These are phyloP conservation scores for Globisporangium ultimum DNA, from an alignment of 352 stramenopile genomes.

Conservation along the genomic window DNA sequence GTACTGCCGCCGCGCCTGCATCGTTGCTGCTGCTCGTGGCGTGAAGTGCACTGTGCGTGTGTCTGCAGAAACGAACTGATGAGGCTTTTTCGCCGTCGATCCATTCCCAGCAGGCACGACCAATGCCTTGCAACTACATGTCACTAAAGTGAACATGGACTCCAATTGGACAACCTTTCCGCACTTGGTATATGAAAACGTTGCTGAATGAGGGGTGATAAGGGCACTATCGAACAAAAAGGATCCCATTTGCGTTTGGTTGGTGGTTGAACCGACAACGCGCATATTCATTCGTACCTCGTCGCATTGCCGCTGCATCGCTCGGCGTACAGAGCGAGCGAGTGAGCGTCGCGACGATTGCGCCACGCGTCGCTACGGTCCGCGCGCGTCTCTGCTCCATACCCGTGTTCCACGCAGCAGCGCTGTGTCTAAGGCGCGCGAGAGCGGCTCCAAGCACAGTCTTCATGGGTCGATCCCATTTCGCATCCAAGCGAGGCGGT, in stretches of 20 bases:
- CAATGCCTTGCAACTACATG: background rate
- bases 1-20: slow-evolving; percentile 11
- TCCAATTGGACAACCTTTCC: slow-evolving; percentile 2
- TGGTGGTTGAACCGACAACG: slow-evolving; percentile 9
- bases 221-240: slow-evolving; percentile 9
- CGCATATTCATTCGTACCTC: background rate
- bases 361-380: slow-evolving; percentile 1
- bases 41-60: background rate
- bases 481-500: slow-evolving; percentile 20
- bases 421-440: background rate
- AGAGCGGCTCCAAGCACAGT: background rate
- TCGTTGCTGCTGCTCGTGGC: too few species aligned
- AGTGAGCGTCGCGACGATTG: slow-evolving; percentile 2
- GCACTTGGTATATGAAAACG: background rate
- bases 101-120: slow-evolving; percentile 1
- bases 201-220: background rate
- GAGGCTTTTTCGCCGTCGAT: background rate
- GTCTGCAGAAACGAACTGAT: background rate
- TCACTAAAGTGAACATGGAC: background rate
- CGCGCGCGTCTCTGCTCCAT: background rate
- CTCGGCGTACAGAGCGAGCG: background rate
- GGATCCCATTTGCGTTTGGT: slow-evolving; percentile 1
- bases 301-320: background rate
- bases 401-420: background rate
- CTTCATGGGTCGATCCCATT: slow-evolving; percentile 13